Conservation (phyloP, 176 grass and related monocot genomes). For the Leersia perrieri region DNA sequence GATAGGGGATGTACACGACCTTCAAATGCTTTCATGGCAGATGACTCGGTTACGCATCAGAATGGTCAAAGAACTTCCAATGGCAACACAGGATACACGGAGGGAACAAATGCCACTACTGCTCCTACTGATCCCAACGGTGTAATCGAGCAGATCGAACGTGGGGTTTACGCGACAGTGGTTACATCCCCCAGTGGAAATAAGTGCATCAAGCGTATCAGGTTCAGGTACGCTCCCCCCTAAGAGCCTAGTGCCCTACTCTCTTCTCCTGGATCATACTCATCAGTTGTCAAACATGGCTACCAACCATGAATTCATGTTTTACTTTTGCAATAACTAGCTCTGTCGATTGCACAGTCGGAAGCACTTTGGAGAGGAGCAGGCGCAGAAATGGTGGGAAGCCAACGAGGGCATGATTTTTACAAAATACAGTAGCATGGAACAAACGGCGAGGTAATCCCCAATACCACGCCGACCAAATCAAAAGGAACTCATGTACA, state of each 20-base stretch:
- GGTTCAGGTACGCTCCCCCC: constrained; percentile 64
- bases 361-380: constrained; percentile 79
- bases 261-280: no score
- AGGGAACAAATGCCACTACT: constrained; percentile 21
- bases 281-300: not conserved
- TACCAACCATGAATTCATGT: no score
- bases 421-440: constrained; percentile 50
- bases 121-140: constrained; percentile 42
- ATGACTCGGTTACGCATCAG: constrained; percentile 6
- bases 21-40: not conserved
- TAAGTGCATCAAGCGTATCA: constrained; percentile 71
- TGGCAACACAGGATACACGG: constrained; percentile 17
- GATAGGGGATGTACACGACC: not conserved
- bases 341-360: constrained; percentile 43
- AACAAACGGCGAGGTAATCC: constrained; percentile 11
- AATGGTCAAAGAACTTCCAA: constrained; percentile 21
- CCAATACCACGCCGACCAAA: not conserved
- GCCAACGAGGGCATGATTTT: constrained; percentile 62
- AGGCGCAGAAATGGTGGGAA: constrained; percentile 89
- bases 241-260: not conserved
- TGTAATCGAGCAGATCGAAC: constrained; percentile 59
- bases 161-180: constrained; percentile 74
- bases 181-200: constrained; percentile 60
- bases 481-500: not conserved
- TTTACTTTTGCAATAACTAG: not conserved